Evolutionary conservation across 352 stramenopile genomes (phyloP).

Genomic region (Thraustotheca clavata): DNA sequence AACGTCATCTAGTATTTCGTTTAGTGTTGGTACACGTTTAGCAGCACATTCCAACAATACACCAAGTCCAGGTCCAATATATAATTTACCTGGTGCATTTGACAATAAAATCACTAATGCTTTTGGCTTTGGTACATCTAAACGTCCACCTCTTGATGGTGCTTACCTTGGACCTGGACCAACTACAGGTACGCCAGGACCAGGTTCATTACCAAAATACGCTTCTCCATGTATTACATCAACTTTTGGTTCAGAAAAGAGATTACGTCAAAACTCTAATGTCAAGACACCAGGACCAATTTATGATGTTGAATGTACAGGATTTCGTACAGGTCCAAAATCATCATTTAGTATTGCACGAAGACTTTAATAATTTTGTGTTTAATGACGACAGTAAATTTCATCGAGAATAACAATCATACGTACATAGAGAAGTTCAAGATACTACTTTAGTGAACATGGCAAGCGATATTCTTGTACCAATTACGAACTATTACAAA

Average conservation of each 20-base stretch:
- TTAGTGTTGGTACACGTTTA: slow-evolving; percentile 53
- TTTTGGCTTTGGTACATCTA: slow-evolving; percentile 43
- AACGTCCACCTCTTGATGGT: slow-evolving; percentile 41
- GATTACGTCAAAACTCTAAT: slow-evolving; percentile 30
- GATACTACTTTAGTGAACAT: no score
- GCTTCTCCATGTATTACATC: slow-evolving; percentile 30
- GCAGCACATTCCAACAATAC: slow-evolving; percentile 43
- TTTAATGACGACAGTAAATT: no score
- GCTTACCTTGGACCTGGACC: neutral
- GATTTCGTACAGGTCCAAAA: slow-evolving; percentile 41
- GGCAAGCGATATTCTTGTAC: no score
- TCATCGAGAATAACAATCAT: no score
- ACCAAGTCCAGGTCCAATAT: slow-evolving; percentile 62
- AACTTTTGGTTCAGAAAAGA: slow-evolving; percentile 62
- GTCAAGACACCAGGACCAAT: slow-evolving; percentile 40
- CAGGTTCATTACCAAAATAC: slow-evolving; percentile 51
- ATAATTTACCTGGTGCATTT: slow-evolving; percentile 48
- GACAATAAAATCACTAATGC: slow-evolving; percentile 38
- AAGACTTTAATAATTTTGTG: slow-evolving; percentile 14
- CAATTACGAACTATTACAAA: no score
- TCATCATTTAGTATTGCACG: slow-evolving; percentile 39
- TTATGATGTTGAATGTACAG: slow-evolving; percentile 59
- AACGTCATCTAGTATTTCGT: slow-evolving; percentile 40
- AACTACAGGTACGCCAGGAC: slow-evolving; percentile 47
- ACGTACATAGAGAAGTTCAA: no score